These are phyloP conservation scores for Craterostigma plantagineum DNA, from an alignment of 257 asterid species.

Conservation along the genomic window DNA sequence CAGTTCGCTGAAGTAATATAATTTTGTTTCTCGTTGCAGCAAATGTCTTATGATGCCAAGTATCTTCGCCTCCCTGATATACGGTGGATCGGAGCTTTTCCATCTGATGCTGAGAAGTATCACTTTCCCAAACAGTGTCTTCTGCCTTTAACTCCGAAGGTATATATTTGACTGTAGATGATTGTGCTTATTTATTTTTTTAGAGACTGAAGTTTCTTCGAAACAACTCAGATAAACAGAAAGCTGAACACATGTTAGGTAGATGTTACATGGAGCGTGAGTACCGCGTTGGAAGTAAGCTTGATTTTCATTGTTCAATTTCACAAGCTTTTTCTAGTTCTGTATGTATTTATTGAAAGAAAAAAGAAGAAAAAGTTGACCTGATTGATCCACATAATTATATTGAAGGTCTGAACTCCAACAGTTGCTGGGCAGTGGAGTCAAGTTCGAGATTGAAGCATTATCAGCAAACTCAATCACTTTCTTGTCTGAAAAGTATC, in stretches of 20 bases:
- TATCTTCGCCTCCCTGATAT: conserved; percentile 47
- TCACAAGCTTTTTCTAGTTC: conserved; percentile 4
- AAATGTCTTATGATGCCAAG: conserved; percentile 84
- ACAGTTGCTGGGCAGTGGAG: conserved; percentile 52
- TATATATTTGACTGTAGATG: conserved; percentile 9
- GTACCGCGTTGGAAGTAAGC: conserved; percentile 69
- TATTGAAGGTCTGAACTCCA: conserved; percentile 55
- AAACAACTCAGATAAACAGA: conserved; percentile 41
- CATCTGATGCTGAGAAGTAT: conserved; percentile 54
- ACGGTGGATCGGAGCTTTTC: conserved; percentile 88
- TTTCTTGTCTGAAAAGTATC: conserved; percentile 56
- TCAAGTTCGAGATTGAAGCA: conserved; percentile 88
- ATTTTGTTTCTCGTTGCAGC: conserved; percentile 23
- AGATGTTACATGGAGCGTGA: conserved; percentile 74
- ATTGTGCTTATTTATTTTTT: neutral
- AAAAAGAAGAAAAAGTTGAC: neutral
- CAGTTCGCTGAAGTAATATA: neutral
- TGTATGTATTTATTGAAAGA: neutral
- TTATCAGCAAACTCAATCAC: conserved; percentile 53
- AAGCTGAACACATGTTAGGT: conserved; percentile 32
- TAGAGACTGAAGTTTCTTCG: conserved; percentile 8
- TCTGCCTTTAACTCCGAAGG: conserved; percentile 71
- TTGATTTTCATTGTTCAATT: conserved; percentile 4
- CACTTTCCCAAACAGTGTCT: conserved; percentile 60
- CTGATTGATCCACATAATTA: neutral